Conservation (phyloP, 2,329 filamentous ascomycete genomes). For the Ophiostoma pallidulum region DNA sequence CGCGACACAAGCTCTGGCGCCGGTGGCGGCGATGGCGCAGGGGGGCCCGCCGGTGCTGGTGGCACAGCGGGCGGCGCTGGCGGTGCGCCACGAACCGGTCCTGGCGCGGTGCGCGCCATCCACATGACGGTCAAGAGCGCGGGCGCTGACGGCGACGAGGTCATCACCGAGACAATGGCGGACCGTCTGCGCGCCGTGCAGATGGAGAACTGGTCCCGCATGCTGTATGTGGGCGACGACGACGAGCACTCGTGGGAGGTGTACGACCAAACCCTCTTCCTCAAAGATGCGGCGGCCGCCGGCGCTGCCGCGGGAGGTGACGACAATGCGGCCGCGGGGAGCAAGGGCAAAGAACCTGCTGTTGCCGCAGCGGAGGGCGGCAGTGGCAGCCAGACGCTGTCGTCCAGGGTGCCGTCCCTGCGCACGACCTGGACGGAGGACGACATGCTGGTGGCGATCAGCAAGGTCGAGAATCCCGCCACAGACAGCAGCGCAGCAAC, state of each 20-base stretch:
- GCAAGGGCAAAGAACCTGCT: slow-evolving; percentile 21
- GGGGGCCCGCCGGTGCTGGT: slow-evolving; percentile 9
- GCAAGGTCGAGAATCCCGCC: slow-evolving; percentile 26
- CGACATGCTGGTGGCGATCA: slow-evolving; percentile 37
- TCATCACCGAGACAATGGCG: slow-evolving; percentile 61
- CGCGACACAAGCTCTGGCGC: slow-evolving; percentile 25
- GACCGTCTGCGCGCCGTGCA: slow-evolving; percentile 69
- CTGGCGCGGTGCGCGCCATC: slow-evolving; percentile 59
- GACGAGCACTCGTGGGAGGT: slow-evolving; percentile 63
- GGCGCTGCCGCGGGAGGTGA: slow-evolving; percentile 4
- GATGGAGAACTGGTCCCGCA: slow-evolving; percentile 69
- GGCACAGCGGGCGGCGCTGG: slow-evolving; percentile 27
- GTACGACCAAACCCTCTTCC: slow-evolving; percentile 65
- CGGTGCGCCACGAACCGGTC: slow-evolving; percentile 21
- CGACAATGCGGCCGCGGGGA: slow-evolving; percentile 14
- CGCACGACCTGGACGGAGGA: slow-evolving; percentile 34
- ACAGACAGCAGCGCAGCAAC: neutral
- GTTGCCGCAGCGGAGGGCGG: slow-evolving; percentile 9
- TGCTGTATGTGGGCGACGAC: slow-evolving; percentile 77
- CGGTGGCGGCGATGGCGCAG: slow-evolving; percentile 20
- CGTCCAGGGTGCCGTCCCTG: slow-evolving; percentile 31
- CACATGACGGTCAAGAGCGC: slow-evolving; percentile 79
- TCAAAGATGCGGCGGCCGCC: slow-evolving; percentile 24
- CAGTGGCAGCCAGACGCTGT: slow-evolving; percentile 12
- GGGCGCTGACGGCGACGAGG: slow-evolving; percentile 48